phyloP scores from a whole-genome alignment of 306 rosid genomes.

The Cicer pinnatifidum region DNA sequence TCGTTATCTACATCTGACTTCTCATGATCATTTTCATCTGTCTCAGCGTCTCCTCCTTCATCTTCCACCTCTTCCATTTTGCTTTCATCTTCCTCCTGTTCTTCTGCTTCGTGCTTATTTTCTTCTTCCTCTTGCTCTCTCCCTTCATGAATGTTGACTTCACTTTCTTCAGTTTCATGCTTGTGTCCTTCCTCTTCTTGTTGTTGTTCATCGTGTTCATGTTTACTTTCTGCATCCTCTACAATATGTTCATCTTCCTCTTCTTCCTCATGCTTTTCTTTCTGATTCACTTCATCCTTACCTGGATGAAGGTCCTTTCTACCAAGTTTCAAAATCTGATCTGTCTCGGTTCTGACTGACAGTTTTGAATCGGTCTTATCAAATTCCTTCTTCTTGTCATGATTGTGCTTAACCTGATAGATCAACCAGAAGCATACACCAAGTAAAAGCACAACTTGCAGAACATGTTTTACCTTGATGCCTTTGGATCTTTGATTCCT shows the following conservation, averaged over 20 bases:
- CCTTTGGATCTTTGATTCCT: slow-evolving; percentile 79
- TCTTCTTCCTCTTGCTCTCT: slow-evolving; percentile 55
- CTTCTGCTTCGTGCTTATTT: slow-evolving; percentile 53
- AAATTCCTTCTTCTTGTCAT: slow-evolving; percentile 80
- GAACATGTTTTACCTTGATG: slow-evolving; percentile 71
- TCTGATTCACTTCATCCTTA: slow-evolving; percentile 49
- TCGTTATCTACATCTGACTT: slow-evolving; percentile 57
- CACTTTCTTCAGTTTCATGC: slow-evolving; percentile 49
- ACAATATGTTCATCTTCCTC: slow-evolving; percentile 65
- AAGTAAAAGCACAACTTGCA: slow-evolving; percentile 75
- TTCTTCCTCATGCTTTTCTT: slow-evolving; percentile 64
- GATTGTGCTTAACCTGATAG: slow-evolving; percentile 94
- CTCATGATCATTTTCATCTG: slow-evolving; percentile 78
- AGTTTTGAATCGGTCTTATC: slow-evolving; percentile 55
- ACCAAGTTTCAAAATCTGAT: slow-evolving; percentile 63
- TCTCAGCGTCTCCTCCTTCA: slow-evolving; percentile 71
- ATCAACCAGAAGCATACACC: slow-evolving; percentile 92
- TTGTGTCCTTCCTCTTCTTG: slow-evolving; percentile 43
- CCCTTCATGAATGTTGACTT: slow-evolving; percentile 49
- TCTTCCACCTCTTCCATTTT: slow-evolving; percentile 62
- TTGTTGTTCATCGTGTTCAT: slow-evolving; percentile 47
- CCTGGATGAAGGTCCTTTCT: slow-evolving; percentile 73
- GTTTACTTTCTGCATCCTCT: slow-evolving; percentile 65
- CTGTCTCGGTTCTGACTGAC: slow-evolving; percentile 38
- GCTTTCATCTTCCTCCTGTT: slow-evolving; percentile 64